These are phyloP conservation scores for Vitellaria paradoxa DNA, from an alignment of 179 eudicot species.

Conservation along the genomic window DNA sequence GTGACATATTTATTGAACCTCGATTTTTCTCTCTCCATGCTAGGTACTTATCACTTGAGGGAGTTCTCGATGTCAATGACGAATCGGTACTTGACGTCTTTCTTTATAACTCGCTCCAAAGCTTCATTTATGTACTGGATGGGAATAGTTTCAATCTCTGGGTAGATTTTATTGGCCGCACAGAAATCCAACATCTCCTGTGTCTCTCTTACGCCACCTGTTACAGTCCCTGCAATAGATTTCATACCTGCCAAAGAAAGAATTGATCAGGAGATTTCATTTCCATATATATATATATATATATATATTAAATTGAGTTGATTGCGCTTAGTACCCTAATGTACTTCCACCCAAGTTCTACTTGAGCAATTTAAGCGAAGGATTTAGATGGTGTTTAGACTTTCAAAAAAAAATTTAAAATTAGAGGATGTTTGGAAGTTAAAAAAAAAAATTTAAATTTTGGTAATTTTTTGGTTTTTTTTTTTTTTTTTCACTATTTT, in stretches of 20 bases:
- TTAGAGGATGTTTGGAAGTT: no score
- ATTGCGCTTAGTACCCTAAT: no score
- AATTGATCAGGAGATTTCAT: no score
- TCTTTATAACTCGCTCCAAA: conserved; percentile 39
- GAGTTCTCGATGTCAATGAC: conserved; percentile 47
- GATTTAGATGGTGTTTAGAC: no score
- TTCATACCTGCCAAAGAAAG: conserved; percentile 28
- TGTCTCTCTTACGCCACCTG: conserved; percentile 40
- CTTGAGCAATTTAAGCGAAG: background rate
- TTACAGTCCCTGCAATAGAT: conserved; percentile 33
- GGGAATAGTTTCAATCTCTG: conserved; percentile 39
- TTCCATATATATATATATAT: no score
- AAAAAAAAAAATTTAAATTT: no score
- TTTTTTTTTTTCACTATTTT: no score
- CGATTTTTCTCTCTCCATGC: background rate
- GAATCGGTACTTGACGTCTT: conserved; percentile 44
- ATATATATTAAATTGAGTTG: no score
- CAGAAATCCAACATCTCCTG: conserved; percentile 50
- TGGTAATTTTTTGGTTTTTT: no score
- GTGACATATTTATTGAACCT: background rate
- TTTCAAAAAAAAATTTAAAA: no score
- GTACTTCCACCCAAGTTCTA: no score
- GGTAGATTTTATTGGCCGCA: conserved; percentile 38
- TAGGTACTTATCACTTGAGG: conserved; percentile 20
- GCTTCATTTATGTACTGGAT: conserved; percentile 43